phyloP scores from a whole-genome alignment of 2,329 filamentous ascomycete species.

The Akanthomyces lecanii region DNA sequence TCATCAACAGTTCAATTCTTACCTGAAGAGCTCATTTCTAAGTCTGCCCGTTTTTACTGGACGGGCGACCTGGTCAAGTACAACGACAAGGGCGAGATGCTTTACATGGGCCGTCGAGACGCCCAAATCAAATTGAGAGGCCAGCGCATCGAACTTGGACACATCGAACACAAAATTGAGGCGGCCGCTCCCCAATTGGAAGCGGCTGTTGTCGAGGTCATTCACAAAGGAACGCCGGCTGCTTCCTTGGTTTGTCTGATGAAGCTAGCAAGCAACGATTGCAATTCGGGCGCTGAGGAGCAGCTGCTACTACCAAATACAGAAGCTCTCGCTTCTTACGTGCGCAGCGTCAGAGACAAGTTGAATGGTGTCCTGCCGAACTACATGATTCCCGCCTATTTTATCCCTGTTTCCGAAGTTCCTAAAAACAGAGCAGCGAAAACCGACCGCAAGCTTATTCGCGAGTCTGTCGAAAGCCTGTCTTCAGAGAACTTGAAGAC shows the following conservation, averaged over 20 bases:
- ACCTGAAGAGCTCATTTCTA: neutral
- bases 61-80: conserved; percentile 21
- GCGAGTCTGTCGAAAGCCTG: neutral
- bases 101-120: conserved; percentile 45
- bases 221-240: conserved; percentile 29
- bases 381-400: conserved; percentile 5
- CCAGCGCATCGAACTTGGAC: conserved; percentile 42
- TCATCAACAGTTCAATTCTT: neutral
- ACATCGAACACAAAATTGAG: conserved; percentile 10
- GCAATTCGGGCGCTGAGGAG: neutral
- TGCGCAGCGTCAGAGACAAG: conserved; percentile 7
- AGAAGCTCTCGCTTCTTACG: conserved; percentile 24
- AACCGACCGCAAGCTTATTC: neutral
- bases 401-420: neutral
- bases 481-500: neutral
- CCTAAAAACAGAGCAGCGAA: neutral
- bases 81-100: conserved; percentile 29
- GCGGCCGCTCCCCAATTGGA: neutral
- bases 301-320: conserved; percentile 12
- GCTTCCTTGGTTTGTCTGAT: conserved; percentile 34
- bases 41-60: conserved; percentile 8
- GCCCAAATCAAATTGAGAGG: conserved; percentile 52
- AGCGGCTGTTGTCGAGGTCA: neutral
- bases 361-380: neutral
- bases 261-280: neutral